phyloP scores from a whole-genome alignment of 108 stramenopile species.

The Nitzschia sp. region DNA sequence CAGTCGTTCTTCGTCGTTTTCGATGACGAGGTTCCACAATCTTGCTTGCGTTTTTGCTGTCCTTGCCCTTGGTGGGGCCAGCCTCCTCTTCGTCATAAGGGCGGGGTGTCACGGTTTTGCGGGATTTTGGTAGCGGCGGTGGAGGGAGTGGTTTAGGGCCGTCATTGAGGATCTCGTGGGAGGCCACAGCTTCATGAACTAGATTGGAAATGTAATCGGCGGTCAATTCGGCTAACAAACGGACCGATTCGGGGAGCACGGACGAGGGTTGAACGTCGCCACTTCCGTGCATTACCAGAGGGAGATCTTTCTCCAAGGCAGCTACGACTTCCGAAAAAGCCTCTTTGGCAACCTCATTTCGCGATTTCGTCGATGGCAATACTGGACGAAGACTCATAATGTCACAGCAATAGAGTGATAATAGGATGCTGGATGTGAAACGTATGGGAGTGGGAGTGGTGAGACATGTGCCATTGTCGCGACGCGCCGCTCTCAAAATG shows the following conservation, averaged over 20 bases:
- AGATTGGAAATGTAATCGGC: conserved; percentile 69
- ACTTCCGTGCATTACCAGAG: conserved; percentile 77
- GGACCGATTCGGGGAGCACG: conserved; percentile 60
- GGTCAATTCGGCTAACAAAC: conserved; percentile 64
- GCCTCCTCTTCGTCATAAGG: not conserved
- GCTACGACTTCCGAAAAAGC: conserved; percentile 49
- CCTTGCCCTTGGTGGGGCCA: not conserved
- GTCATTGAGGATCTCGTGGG: conserved; percentile 74
- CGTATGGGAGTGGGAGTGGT: too few relatives aligned
- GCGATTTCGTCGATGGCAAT: not conserved
- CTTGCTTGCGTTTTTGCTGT: conserved; percentile 5
- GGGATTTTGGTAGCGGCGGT: conserved; percentile 23
- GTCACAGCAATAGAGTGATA: too few relatives aligned
- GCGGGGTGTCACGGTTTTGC: not conserved
- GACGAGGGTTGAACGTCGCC: conserved; percentile 68
- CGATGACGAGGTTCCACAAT: conserved; percentile 20
- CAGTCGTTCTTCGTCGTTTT: conserved; percentile 26
- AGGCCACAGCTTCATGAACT: conserved; percentile 74
- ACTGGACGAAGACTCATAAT: too few relatives aligned
- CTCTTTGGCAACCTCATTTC: conserved; percentile 21
- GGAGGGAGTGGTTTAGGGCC: conserved; percentile 42
- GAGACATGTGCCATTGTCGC: too few relatives aligned
- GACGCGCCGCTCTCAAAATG: too few relatives aligned
- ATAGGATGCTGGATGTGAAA: too few relatives aligned
- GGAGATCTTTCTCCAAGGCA: conserved; percentile 64